Evolutionary conservation across 1,284 basidiomycete genomes (phyloP).

Genomic region (Kwoniella shivajii): DNA sequence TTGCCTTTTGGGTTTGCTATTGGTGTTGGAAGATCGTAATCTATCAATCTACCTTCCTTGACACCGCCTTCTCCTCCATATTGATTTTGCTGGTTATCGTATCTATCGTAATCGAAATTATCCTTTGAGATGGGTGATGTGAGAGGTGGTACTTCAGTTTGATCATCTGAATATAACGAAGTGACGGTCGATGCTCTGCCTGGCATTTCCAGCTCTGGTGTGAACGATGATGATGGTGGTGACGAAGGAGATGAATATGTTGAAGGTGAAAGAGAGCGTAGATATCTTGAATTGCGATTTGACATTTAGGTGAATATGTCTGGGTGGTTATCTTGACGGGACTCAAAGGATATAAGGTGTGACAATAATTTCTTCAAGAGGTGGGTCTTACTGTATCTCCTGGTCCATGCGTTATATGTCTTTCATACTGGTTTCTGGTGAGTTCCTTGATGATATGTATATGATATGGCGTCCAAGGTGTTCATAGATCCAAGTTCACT

Average conservation of each 20-base stretch:
- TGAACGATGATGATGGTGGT: constrained; percentile 8
- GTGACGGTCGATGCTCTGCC: constrained; percentile 7
- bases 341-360: too few relatives aligned
- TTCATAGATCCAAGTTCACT: too few relatives aligned
- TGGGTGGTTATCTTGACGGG: background rate
- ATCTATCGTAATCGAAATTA: too few relatives aligned
- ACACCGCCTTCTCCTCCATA: background rate
- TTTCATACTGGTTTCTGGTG: background rate
- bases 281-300: background rate
- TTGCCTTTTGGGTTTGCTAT: background rate
- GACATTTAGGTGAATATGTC: background rate
- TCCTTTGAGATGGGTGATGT: too few relatives aligned
- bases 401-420: background rate
- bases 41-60: constrained; percentile 27
- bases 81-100: background rate
- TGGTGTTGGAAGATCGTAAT: constrained; percentile 17
- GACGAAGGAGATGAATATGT: constrained; percentile 6
- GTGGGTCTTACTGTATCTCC: too few relatives aligned
- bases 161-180: constrained; percentile 15
- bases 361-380: too few relatives aligned
- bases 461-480: too few relatives aligned
- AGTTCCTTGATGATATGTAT: background rate
- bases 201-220: constrained; percentile 11
- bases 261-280: background rate
- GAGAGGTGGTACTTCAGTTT: constrained; percentile 16